Evolutionary conservation across 495 filamentous ascomycete species (phyloP), one percentile per base, ranked within the genome.

Genomic region (Talaromyces stipitatus): DNA sequence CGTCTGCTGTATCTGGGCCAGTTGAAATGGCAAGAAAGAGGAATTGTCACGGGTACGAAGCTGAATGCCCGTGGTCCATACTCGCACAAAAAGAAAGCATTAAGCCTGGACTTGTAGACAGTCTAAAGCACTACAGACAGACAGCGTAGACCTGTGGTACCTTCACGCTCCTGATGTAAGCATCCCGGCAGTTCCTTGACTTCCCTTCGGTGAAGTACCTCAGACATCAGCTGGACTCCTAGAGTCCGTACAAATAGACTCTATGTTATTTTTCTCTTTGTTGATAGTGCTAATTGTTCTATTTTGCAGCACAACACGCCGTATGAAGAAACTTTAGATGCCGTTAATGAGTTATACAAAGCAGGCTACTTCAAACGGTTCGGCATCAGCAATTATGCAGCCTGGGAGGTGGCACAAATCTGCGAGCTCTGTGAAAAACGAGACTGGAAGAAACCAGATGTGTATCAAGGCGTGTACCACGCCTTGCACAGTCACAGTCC

Each of bases 401-500:
- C 76, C 0, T 76, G 72, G 69, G 75, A 82, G 62, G 76, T 84
- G 9, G 75, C 75, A 0, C 60, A 75, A 59, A 75, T 83, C 48
- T 70, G 69, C 54, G 72, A 82, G 64, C 64, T 80, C 0, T 80
- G 76, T 38, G 62, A 67, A 11, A 52, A 60, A 16, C 66, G 79
- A 27, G 74, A 72, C 20, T 88, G 79, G 77, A 75, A 82, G 56
- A 79, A 77, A 38, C 82, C 83, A 0, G 76, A 72, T 14, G 83
- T 83, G 14, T 86, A 82, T 64, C 82, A 86, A 58, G 83, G 80
- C 23, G 73, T 84, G 58, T 87, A 87, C 64, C 82, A 87, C 65
- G 78, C 82, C 8, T 75, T 86, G n/a, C n/a, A n/a, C 36, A 41
- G 36, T 41, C 18, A 41, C 36, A 41, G 36, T 41, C 0, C 36